These are phyloP conservation scores for Eutrema yunnanense DNA, from an alignment of 345 rosid species.

Conservation along the genomic window DNA sequence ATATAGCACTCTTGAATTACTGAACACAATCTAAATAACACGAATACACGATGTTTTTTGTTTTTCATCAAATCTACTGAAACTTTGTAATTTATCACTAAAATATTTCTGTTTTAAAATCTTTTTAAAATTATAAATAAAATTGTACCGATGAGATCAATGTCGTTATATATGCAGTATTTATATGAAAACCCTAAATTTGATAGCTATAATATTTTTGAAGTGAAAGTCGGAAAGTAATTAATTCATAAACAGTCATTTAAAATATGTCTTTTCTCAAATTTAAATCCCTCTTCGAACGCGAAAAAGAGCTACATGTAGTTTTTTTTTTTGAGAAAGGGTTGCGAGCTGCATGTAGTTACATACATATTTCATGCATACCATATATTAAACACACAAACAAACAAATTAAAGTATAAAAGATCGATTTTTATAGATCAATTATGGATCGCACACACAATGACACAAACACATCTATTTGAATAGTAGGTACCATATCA, in stretches of 20 bases:
- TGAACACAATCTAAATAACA: background rate
- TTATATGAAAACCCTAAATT: background rate
- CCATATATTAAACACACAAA: background rate
- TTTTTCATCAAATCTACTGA: background rate
- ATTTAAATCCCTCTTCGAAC: background rate
- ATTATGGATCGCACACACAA: background rate
- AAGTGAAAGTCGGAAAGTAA: background rate
- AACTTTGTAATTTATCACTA: background rate
- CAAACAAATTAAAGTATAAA: background rate
- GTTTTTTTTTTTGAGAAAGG: background rate
- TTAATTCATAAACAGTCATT: background rate
- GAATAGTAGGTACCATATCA: background rate
- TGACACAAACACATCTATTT: background rate
- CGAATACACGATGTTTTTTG: background rate
- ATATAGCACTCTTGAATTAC: background rate
- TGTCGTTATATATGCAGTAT: background rate
- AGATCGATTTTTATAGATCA: conserved; percentile 5
- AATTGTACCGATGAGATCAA: background rate
- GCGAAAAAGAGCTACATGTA: background rate
- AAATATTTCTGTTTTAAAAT: background rate
- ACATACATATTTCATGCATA: background rate
- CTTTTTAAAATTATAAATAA: background rate
- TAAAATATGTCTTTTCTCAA: too few relatives aligned
- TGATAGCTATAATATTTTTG: background rate
- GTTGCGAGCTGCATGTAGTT: background rate